These are phyloP conservation scores for Podila verticillata DNA, from an alignment of 192 early-diverging fungal species.

Conservation along the genomic window DNA sequence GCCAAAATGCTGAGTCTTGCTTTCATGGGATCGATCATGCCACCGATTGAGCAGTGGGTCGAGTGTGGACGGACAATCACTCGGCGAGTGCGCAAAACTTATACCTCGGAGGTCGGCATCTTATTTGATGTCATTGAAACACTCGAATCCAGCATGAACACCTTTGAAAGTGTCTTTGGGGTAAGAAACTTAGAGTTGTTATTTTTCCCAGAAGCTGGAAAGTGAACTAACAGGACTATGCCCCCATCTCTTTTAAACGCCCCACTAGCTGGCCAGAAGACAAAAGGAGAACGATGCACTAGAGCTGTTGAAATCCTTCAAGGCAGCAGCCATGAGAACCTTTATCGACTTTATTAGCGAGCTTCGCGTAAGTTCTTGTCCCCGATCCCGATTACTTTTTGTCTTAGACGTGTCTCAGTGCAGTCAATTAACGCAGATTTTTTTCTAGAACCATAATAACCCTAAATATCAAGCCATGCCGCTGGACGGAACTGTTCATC, in stretches of 20 bases:
- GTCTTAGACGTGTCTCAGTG: background rate
- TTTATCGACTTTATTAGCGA: conserved; percentile 79
- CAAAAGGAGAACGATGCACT: conserved; percentile 52
- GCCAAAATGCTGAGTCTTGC: conserved; percentile 42
- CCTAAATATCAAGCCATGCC: conserved; percentile 61
- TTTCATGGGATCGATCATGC: conserved; percentile 53
- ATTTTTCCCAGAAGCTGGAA: too few relatives aligned
- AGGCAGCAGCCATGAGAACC: conserved; percentile 60
- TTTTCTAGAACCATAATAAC: conserved; percentile 51
- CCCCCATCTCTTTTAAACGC: background rate
- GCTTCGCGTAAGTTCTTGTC: conserved; percentile 62
- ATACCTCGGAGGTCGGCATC: conserved; percentile 38
- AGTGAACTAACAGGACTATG: background rate
- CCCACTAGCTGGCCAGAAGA: conserved; percentile 50
- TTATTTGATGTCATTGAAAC: conserved; percentile 48
- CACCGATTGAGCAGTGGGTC: conserved; percentile 51
- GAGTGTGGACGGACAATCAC: conserved; percentile 32
- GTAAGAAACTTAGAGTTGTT: conserved; percentile 5
- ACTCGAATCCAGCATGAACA: conserved; percentile 43
- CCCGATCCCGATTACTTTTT: background rate
- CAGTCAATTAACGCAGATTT: too few relatives aligned
- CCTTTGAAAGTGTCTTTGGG: conserved; percentile 52
- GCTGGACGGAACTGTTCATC: conserved; percentile 85
- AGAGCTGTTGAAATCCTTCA: conserved; percentile 61
- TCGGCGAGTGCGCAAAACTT: conserved; percentile 25